Evolutionary conservation across 2,329 filamentous ascomycete genomes (phyloP), one percentile per base, ranked within the genome.

Genomic region (Blastomyces emzantsi): DNA sequence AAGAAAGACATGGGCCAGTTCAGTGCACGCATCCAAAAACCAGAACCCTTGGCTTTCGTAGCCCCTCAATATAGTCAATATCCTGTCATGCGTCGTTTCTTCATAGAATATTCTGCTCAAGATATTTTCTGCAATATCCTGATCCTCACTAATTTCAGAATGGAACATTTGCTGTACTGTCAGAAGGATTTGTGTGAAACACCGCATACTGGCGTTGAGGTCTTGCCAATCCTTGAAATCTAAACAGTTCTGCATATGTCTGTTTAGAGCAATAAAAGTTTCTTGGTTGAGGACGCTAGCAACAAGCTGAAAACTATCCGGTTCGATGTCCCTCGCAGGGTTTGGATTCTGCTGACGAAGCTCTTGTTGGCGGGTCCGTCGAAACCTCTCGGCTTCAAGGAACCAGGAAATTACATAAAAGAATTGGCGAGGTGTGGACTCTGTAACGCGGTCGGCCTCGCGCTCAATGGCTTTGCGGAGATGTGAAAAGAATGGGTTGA

Each of bases 51-150:
- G 94, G 65, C 93, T 90, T 69, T 95, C 96, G 78, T 95, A 97
- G n/a, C 84, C 87, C 66, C 88, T 83, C 0, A 93, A 82, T 62
- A 97, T 89, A 64, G 87, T 85, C 39, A 93, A 84, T 61, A 99
- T 85, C 30, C 90, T 83, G 66, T 99, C 93, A 71, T 99, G 92
- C 0, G 92, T 97, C 0, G 90, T 85, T 72, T 97, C 92, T 75
- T 99, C 94, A 77, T 99, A 99, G 74, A 99, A 99, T n/a, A 99
- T 90, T 66, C 93, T 90, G 70, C 89, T 95, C 61, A 96, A 85
- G 15, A 96, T 97, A 69, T 99, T 99, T 73, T 99, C 93, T 0
- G 94, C 93, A 73, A 99, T 97, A 70, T 97, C 94, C 72, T 96
- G 89, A 68, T 99, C 90, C n/a, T 97, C 92, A 66, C 97, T 92